A percentile compares a stretch with the other conserved stretches of the same genome.
Evolutionary conservation across 768 basidiomycete genomes (phyloP).

Genomic region (Tricholoma matsutake): DNA sequence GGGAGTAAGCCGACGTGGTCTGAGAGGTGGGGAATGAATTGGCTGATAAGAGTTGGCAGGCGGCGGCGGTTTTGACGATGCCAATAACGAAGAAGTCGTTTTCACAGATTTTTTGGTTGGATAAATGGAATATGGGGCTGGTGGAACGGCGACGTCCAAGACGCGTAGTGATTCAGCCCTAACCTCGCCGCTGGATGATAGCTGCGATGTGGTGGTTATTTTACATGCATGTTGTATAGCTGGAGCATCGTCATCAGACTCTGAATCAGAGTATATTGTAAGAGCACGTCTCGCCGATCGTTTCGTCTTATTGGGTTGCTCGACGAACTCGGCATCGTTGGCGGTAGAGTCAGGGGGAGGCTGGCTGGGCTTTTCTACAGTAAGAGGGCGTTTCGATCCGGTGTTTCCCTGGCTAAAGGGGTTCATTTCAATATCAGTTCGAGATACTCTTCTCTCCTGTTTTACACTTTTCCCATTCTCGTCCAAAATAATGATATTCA

Average conservation of each 20-base stretch:
- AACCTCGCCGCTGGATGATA: slow-evolving; percentile 9
- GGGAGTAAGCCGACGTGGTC: slow-evolving; percentile 65
- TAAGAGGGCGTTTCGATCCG: background rate
- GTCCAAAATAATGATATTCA: slow-evolving; percentile 70
- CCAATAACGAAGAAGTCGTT: slow-evolving; percentile 1
- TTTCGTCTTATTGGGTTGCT: slow-evolving; percentile 24
- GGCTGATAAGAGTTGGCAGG: slow-evolving; percentile 17
- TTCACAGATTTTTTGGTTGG: slow-evolving; percentile 8
- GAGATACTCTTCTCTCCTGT: slow-evolving; percentile 59
- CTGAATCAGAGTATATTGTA: slow-evolving; percentile 47
- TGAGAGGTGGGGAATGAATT: slow-evolving; percentile 33
- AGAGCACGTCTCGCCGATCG: slow-evolving; percentile 25
- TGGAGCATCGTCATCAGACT: slow-evolving; percentile 26
- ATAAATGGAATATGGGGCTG: slow-evolving; percentile 30
- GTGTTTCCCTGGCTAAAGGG: slow-evolving; percentile 11
- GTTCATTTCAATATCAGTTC: slow-evolving; percentile 40
- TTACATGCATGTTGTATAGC: slow-evolving; percentile 10
- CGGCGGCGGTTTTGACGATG: slow-evolving; percentile 9
- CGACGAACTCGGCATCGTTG: slow-evolving; percentile 22
- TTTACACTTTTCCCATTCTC: slow-evolving; percentile 53
- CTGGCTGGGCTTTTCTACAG: background rate
- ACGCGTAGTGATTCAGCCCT: slow-evolving; percentile 15
- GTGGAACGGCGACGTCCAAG: slow-evolving; percentile 44
- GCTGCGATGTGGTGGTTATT: background rate
- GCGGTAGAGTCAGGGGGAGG: slow-evolving; percentile 12